These are phyloP conservation scores for Sporothrix mexicana DNA, from an alignment of 2,329 filamentous ascomycete genomes.

Conservation along the genomic window DNA sequence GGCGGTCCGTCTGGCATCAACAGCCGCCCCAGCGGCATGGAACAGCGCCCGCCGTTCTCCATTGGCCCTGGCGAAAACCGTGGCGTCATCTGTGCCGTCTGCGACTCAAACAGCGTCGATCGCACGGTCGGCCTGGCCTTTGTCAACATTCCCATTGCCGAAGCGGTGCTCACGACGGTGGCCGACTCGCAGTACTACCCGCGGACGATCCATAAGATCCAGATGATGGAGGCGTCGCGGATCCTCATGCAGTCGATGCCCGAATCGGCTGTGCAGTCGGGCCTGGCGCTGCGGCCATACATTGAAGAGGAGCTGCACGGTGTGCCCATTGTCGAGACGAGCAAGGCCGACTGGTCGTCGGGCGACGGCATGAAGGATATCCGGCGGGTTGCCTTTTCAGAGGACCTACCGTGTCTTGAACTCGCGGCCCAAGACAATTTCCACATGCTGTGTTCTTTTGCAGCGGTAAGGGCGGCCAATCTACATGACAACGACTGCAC, in stretches of 20 bases:
- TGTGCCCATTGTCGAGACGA: conserved; percentile 64
- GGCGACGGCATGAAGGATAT: conserved; percentile 77
- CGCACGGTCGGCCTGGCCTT: conserved; percentile 86
- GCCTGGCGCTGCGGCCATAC: conserved; percentile 51
- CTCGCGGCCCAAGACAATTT: conserved; percentile 82
- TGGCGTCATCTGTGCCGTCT: conserved; percentile 74
- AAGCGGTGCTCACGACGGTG: conserved; percentile 86
- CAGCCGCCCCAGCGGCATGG: conserved; percentile 23
- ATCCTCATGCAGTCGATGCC: conserved; percentile 77
- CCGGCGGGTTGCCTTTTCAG: conserved; percentile 75
- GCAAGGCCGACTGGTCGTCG: conserved; percentile 83
- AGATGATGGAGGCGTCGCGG: conserved; percentile 77
- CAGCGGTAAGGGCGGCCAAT: conserved; percentile 64
- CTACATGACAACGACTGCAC: neutral
- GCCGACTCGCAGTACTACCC: conserved; percentile 93
- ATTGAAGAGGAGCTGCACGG: conserved; percentile 34
- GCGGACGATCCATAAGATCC: conserved; percentile 84
- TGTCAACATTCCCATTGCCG: conserved; percentile 82
- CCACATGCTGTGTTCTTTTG: conserved; percentile 83
- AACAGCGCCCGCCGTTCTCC: conserved; percentile 31
- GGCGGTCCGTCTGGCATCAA: conserved; percentile 5
- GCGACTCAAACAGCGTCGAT: conserved; percentile 84
- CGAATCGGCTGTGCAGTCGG: conserved; percentile 70
- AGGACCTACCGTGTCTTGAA: conserved; percentile 82
- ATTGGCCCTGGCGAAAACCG: conserved; percentile 35